A percentile compares a stretch with the other conserved stretches of the same genome.
These are phyloP conservation scores for Claviceps maximensis DNA, from an alignment of 2,329 filamentous ascomycete genomes.

Conservation along the genomic window DNA sequence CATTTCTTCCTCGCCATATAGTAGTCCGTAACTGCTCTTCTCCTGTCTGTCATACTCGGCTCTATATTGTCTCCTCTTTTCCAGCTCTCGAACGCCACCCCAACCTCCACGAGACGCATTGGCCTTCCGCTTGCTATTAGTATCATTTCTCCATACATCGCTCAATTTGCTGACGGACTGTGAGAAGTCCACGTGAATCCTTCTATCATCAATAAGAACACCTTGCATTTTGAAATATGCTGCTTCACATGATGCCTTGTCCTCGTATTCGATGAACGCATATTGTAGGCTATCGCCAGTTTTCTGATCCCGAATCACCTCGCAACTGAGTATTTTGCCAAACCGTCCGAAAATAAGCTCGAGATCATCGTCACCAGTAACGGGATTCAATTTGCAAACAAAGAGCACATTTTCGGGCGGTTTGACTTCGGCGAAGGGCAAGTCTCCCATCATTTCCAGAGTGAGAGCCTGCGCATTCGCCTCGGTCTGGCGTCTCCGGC, in stretches of 20 bases:
- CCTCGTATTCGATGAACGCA: constrained; percentile 92
- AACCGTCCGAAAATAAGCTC: constrained; percentile 96
- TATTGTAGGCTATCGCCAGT: constrained; percentile 95
- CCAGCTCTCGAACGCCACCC: constrained; percentile 75
- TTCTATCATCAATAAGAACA: constrained; percentile 89
- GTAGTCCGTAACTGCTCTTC: constrained; percentile 55
- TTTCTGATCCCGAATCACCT: constrained; percentile 87
- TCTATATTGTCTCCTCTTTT: constrained; percentile 84
- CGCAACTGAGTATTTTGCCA: constrained; percentile 86
- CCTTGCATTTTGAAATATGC: constrained; percentile 99
- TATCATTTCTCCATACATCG: constrained; percentile 75
- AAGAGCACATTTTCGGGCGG: constrained; percentile 96
- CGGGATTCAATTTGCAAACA: constrained; percentile 95
- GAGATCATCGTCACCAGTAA: constrained; percentile 87
- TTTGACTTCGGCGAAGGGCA: constrained; percentile 94
- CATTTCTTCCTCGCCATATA: constrained; percentile 64
- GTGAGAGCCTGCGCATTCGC: constrained; percentile 89
- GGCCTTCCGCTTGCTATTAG: constrained; percentile 63
- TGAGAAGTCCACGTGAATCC: constrained; percentile 97
- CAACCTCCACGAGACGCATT: constrained; percentile 58
- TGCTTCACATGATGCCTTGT: constrained; percentile 82
- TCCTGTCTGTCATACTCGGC: constrained; percentile 40
- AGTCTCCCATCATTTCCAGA: constrained; percentile 92
- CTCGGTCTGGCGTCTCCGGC: constrained; percentile 71
- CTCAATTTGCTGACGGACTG: constrained; percentile 85